Percentiles rank a stretch among this genome's conserved stretches.
Evolutionary conservation across 306 rosid genomes (phyloP).

Genomic region (Trifolium pratense): DNA sequence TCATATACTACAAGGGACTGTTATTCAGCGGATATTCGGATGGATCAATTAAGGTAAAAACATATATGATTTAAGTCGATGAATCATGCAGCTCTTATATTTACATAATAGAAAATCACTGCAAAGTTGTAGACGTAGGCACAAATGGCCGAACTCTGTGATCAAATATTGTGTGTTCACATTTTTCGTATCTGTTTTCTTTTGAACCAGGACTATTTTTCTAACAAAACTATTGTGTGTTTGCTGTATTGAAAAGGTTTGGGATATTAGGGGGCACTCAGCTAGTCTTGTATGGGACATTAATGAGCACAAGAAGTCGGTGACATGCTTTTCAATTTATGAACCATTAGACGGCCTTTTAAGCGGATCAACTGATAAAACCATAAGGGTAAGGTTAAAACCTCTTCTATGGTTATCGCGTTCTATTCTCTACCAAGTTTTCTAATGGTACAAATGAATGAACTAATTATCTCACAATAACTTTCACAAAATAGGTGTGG

Average conservation of each 20-base stretch:
- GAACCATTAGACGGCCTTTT: slow-evolving; percentile 69
- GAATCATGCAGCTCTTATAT: not conserved
- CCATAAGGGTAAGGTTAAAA: slow-evolving; percentile 67
- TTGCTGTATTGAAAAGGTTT: slow-evolving; percentile 56
- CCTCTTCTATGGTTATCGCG: slow-evolving; percentile 28
- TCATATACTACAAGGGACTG: slow-evolving; percentile 80
- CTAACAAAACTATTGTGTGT: not conserved
- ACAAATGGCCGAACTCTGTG: not conserved
- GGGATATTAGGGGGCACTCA: slow-evolving; percentile 78
- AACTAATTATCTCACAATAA: slow-evolving; percentile 33
- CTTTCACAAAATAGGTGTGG: slow-evolving; percentile 65
- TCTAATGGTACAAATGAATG: slow-evolving; percentile 15
- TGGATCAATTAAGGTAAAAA: slow-evolving; percentile 74
- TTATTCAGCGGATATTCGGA: slow-evolving; percentile 76
- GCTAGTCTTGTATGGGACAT: slow-evolving; percentile 77
- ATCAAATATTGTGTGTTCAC: not conserved
- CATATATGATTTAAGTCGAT: not conserved
- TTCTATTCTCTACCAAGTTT: slow-evolving; percentile 38
- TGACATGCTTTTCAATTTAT: slow-evolving; percentile 69
- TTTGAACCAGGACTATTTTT: too few species aligned
- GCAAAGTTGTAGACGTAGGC: not conserved
- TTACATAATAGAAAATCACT: not conserved
- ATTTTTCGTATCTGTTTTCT: not conserved
- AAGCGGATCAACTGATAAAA: slow-evolving; percentile 80
- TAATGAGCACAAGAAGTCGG: slow-evolving; percentile 71